Base-by-base conservation (phyloP, 192 early-diverging fungal species). In the Rhizoclosmatium globosum region DNA sequence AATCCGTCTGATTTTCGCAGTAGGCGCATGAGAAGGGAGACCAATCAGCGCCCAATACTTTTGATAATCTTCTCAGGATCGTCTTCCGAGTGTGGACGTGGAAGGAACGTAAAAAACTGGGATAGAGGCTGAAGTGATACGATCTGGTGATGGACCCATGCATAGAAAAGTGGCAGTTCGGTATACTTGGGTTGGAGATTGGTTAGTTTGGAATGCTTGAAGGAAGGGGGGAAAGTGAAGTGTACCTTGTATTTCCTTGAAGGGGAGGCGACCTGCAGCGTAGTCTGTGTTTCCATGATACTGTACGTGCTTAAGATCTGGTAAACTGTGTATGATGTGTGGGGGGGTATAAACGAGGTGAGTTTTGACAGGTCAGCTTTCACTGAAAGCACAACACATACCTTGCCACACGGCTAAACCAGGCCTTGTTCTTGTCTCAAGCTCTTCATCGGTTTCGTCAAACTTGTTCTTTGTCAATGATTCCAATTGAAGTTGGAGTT, bases 41-140 rank as follows among this genome's bases (percentile, higher is more conserved):
- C 74, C 74, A 76, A 76, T 67, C 7, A 76, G 41, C 4, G 74
- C 19, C 74, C 74, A 76, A 39, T 67, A 67, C 38, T 71, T 31
- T 71, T 71, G 13, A 71, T 71, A 11, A 71, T 0, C 1, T 47
- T 71, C 56, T 71, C 69, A 48, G 69, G 69, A 6, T 7, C n/a
- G 17, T 47, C 47, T 7, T 42, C n/a, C 47, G 1, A n/a, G 4
- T 4, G 61, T 13, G 9, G 66, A 44, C 21, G 62, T 50, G 23
- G 74, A 64, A 0, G 74, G 74, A 41, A 76, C 19, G 64, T 76
- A 76, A 67, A 67, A 76, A 19, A 76, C 74, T 13, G 74, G 74
- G 21, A 76, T 76, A n/a, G 74, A 60, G 38, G 64, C 17, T 17
- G 74, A 76, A 38, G 74, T 31, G 64, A 76, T 76, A 13, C 61